Base-by-base conservation (phyloP, 176 grass and related monocot genomes). In the Aegilops umbellulata region DNA sequence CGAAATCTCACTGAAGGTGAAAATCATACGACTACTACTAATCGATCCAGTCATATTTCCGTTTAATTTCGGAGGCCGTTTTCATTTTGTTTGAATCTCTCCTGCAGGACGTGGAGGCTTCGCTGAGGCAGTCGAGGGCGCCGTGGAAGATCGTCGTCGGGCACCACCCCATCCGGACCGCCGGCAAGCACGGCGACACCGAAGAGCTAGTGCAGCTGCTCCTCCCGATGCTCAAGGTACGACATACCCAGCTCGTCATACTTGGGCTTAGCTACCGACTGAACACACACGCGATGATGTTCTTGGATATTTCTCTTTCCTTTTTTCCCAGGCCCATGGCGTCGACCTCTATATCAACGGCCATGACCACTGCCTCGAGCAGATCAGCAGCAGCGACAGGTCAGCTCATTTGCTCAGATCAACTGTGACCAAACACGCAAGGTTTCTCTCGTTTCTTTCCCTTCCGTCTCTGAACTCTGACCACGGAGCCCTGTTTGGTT, bases 311-410 rank as follows among this genome's bases (percentile, higher is more conserved):
- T 36, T 36, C 35, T 36, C 35, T 36, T 36, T 0, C 35, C 7
- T 36, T 32, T 36, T 36, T 36, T 62, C 34, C 42, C 75, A 97
- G 94, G 82, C 71, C 12, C 81, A 92, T 47, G 82, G 73, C 8
- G 92, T 89, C 46, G 89, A 94, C 47, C 63, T 94, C 15, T 97
- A 94, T 34, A 24, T 97, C 80, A 97, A 97, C 35, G 92, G 94
- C 9, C 94, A 97, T 64, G 94, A 94, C 32, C 94, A 90, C 66
- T 94, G 92, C 90, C 88, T 97, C 0, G 80, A 94, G 86, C 94
- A 90, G 41, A 44, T 44, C 84, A 97, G 94, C 49, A 97, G 92
- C 46, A 90, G 83, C 17, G 88, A 94, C 92, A 97, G 94, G 94
- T 96, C 12, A 22, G 55, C 16, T 41, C 53, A 14, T 0, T n/a